Evolutionary conservation across 176 grass and related monocot species (phyloP).

Genomic region (Lolium perenne): DNA sequence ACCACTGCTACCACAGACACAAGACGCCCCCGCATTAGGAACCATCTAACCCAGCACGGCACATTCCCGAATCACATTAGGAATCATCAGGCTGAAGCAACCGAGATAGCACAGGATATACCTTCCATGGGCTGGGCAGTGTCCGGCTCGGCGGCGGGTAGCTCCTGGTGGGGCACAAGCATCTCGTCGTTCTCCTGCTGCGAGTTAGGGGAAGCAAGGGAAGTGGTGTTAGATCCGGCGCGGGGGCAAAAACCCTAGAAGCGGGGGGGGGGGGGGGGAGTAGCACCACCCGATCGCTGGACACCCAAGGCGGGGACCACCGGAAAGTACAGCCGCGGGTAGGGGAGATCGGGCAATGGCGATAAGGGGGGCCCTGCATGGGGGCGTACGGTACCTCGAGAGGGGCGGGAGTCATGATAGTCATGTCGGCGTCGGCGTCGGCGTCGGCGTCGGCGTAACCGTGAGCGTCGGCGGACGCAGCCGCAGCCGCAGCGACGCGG

Average conservation of each 20-base stretch:
- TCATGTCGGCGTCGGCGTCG: conserved; percentile 44
- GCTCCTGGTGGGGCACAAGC: conserved; percentile 76
- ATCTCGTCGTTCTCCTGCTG: conserved; percentile 89
- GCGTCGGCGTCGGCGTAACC: neutral
- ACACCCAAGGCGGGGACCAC: neutral
- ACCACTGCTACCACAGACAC: conserved; percentile 51
- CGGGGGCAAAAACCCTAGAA: conserved; percentile 42
- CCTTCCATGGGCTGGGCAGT: conserved; percentile 90
- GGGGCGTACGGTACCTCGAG: conserved; percentile 79
- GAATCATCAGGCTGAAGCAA: conserved; percentile 30
- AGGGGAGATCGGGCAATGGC: conserved; percentile 17
- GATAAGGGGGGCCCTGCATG: neutral
- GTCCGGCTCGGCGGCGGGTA: conserved; percentile 51
- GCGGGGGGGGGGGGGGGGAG: neutral
- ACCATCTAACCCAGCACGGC: conserved; percentile 4
- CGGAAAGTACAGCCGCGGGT: neutral
- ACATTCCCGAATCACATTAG: conserved; percentile 43
- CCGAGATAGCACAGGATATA: conserved; percentile 38
- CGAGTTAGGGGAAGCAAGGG: neutral
- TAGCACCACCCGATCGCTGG: conserved; percentile 9
- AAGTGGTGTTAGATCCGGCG: conserved; percentile 57
- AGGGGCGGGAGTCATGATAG: conserved; percentile 75
- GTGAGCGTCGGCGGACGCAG: neutral
- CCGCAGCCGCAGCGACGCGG: conserved; percentile 1
- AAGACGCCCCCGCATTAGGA: conserved; percentile 21